Percentiles rank a stretch among this genome's conserved stretches.
phyloP scores from a whole-genome alignment of 169 alveolate genomes.

The Babesia sp. region DNA sequence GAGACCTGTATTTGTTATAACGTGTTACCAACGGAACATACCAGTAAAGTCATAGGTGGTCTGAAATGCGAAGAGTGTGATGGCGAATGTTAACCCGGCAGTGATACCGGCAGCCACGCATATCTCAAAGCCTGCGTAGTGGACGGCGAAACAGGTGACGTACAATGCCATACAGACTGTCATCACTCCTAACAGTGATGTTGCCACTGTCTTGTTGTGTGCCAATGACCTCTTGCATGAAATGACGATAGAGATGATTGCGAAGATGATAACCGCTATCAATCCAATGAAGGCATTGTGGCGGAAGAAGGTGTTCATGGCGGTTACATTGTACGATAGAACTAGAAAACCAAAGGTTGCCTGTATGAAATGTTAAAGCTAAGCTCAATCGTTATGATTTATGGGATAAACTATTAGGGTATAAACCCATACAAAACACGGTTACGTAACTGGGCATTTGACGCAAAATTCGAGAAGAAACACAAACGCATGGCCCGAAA shows the following conservation, averaged over 20 bases:
- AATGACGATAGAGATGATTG: slow-evolving; percentile 27
- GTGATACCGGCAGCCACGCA: slow-evolving; percentile 60
- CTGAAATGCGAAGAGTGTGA: slow-evolving; percentile 43
- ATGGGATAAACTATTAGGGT: too few relatives aligned
- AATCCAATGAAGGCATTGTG: not conserved
- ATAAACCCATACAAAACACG: too few relatives aligned
- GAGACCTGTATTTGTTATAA: not conserved
- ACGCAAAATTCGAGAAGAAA: too few relatives aligned
- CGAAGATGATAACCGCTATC: slow-evolving; percentile 1
- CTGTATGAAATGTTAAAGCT: too few relatives aligned
- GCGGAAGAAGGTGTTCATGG: slow-evolving; percentile 15
- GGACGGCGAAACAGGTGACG: slow-evolving; percentile 19
- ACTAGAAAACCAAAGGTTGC: slow-evolving; percentile 45
- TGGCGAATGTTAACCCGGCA: slow-evolving; percentile 15
- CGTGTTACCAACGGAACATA: not conserved
- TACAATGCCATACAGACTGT: slow-evolving; percentile 38
- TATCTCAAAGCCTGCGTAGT: slow-evolving; percentile 28
- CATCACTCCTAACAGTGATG: slow-evolving; percentile 6
- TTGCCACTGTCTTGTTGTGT: slow-evolving; percentile 10
- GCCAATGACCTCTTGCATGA: slow-evolving; percentile 34
- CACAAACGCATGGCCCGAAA: too few relatives aligned
- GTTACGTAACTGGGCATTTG: too few relatives aligned
- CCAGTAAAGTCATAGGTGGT: slow-evolving; percentile 61
- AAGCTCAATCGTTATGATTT: too few relatives aligned
- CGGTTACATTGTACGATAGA: slow-evolving; percentile 1